These are phyloP conservation scores for Corymbia maculata DNA, from an alignment of 345 rosid species.

Conservation along the genomic window DNA sequence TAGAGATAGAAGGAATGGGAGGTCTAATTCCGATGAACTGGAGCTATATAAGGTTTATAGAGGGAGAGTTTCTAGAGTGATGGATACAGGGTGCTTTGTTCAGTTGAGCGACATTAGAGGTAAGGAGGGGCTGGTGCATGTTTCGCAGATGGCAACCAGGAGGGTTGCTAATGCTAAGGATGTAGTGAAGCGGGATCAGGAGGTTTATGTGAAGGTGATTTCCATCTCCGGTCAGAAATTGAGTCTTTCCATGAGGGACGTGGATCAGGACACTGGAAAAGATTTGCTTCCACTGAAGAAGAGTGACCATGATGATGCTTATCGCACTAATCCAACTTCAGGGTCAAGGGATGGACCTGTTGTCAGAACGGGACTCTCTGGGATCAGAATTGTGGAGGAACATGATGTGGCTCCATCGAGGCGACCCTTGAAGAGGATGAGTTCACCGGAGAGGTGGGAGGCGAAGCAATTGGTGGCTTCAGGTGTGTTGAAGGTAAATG, in stretches of 20 bases:
- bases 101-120: constrained; percentile 67
- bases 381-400: constrained; percentile 63
- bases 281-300: constrained; percentile 74
- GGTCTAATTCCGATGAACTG: constrained; percentile 30
- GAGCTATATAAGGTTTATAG: constrained; percentile 69
- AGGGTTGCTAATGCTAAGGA: constrained; percentile 50
- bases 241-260: constrained; percentile 79
- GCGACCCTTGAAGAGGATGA: constrained; percentile 79
- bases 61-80: constrained; percentile 76
- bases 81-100: constrained; percentile 83
- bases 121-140: constrained; percentile 89
- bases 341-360: constrained; percentile 45
- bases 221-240: constrained; percentile 48
- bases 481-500: constrained; percentile 49
- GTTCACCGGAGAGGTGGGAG: constrained; percentile 85
- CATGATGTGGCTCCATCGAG: constrained; percentile 36
- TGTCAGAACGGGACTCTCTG: constrained; percentile 63
- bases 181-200: constrained; percentile 66
- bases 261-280: constrained; percentile 73
- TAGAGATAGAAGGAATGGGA: constrained; percentile 4
- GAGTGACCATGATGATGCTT: constrained; percentile 35
- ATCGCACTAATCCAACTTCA: constrained; percentile 40
- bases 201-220: constrained; percentile 74
- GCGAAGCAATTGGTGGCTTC: constrained; percentile 89
- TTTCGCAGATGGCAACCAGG: constrained; percentile 71